These are phyloP conservation scores for Fusarium xyrophilum DNA, from an alignment of 2,329 filamentous ascomycete genomes.

Conservation along the genomic window DNA sequence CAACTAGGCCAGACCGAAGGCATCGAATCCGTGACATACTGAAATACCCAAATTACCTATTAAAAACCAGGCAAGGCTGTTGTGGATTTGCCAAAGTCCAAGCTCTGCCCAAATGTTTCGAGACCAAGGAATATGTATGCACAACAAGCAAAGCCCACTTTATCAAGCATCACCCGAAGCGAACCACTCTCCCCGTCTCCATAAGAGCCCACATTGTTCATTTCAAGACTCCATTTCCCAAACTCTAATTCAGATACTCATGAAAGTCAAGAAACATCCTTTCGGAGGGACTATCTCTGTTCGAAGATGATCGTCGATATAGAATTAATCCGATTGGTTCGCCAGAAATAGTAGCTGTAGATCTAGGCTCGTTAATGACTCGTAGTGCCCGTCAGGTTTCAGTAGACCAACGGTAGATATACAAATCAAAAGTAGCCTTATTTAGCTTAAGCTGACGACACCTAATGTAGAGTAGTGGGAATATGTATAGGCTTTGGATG, in stretches of 20 bases:
- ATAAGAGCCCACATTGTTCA: neutral
- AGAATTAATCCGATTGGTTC: neutral
- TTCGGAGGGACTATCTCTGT: neutral
- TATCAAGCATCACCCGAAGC: neutral
- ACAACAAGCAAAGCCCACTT: neutral
- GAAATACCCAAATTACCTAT: neutral
- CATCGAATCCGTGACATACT: neutral
- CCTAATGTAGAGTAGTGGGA: neutral
- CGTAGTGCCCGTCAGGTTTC: neutral
- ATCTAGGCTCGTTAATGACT: neutral
- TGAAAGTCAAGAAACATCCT: neutral
- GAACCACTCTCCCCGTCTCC: neutral
- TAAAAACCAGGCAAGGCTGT: neutral
- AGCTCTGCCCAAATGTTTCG: neutral
- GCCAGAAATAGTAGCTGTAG: neutral
- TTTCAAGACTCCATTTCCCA: neutral
- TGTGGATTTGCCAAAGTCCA: neutral
- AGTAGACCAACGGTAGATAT: neutral
- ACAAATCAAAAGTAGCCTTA: neutral
- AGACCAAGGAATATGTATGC: neutral
- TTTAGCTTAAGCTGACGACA: neutral
- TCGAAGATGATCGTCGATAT: neutral
- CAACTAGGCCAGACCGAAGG: neutral
- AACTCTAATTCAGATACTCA: neutral
- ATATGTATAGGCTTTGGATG: neutral